Evolutionary conservation across 1,139 yeast genomes (phyloP).

Genomic region (Pichia sp.): DNA sequence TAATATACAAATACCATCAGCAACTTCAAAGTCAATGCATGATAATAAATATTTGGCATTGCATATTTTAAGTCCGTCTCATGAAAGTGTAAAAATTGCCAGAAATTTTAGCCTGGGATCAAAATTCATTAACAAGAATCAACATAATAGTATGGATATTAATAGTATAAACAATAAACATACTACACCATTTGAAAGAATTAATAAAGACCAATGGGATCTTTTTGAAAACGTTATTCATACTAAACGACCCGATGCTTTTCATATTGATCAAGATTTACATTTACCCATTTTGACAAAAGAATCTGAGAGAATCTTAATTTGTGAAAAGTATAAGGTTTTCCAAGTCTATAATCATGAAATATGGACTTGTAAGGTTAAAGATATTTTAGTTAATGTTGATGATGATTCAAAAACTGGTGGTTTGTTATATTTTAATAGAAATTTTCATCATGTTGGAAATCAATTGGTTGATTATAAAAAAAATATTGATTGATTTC

Average conservation of each 20-base stretch:
- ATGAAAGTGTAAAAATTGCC: conserved; percentile 46
- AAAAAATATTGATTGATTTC: background rate
- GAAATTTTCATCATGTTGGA: conserved; percentile 58
- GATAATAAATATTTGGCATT: conserved; percentile 53
- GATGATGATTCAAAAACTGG: conserved; percentile 37
- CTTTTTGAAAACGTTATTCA: conserved; percentile 17
- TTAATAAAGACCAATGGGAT: conserved; percentile 32
- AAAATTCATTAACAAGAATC: conserved; percentile 21
- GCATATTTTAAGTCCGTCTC: conserved; percentile 64
- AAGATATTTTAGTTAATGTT: conserved; percentile 39
- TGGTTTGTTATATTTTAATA: conserved; percentile 59
- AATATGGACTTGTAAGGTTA: conserved; percentile 73
- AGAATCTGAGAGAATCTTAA: conserved; percentile 54
- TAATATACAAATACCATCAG: conserved; percentile 76
- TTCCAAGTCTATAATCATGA: conserved; percentile 73
- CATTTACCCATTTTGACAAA: conserved; percentile 51
- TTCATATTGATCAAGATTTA: conserved; percentile 17
- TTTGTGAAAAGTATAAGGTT: conserved; percentile 53
- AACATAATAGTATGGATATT: background rate
- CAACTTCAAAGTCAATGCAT: conserved; percentile 63
- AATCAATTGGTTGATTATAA: conserved; percentile 17
- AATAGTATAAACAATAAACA: conserved; percentile 4
- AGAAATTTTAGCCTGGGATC: conserved; percentile 58
- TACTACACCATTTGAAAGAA: conserved; percentile 40
- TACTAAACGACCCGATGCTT: conserved; percentile 11